Base-by-base conservation (phyloP, 2,329 filamentous ascomycete genomes). In the Rugonectria rugulosa region DNA sequence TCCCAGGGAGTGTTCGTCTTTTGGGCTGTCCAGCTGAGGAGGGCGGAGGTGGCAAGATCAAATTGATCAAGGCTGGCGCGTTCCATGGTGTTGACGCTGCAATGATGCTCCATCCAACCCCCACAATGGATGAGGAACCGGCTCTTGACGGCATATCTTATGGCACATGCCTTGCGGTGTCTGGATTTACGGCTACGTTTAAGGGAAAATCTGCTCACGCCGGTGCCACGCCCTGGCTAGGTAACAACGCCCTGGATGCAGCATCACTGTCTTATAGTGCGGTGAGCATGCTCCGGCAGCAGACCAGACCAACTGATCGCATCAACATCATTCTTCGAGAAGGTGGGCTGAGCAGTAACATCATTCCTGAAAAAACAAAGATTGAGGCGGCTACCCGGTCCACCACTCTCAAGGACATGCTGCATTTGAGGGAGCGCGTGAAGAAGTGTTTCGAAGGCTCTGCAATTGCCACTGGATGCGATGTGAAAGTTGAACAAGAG, bases 201-300 rank as follows among this genome's bases (percentile, higher is more conserved):
- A 71, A 67, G 0, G 80, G 79, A 6, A 70, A 71, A 34, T 75
- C 76, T 38, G 75, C 80, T 0, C 80, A 83, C 48, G 80, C 80
- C 0, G 75, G 75, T 12, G 74, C 76, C 10, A 75, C 75, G 10
- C 80, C 80, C 0, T 82, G 79, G 79, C 73, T 80, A 15, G 80
- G 80, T 3, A 65, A 77, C 44, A 83, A 83, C 59, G 80, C 80
- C 0, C 72, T 82, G 3, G 80, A 83, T 57, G 80, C 79, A 7
- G 64, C 80, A 9, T 75, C 81, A 1, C 59, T 73, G 6, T 68
- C 70, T 1, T 75, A 76, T 62, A 75, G 71, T 70, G 48, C 73
- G 57, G 70, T 83, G 37, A 72, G 76, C 12, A 72, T 80, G 53
- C 64, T 82, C 23, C 74, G 80, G 4, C 80, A 84, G 68, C 81